Base-by-base conservation (phyloP, 2,329 filamentous ascomycete genomes). In the Hymenoscyphus albidus region DNA sequence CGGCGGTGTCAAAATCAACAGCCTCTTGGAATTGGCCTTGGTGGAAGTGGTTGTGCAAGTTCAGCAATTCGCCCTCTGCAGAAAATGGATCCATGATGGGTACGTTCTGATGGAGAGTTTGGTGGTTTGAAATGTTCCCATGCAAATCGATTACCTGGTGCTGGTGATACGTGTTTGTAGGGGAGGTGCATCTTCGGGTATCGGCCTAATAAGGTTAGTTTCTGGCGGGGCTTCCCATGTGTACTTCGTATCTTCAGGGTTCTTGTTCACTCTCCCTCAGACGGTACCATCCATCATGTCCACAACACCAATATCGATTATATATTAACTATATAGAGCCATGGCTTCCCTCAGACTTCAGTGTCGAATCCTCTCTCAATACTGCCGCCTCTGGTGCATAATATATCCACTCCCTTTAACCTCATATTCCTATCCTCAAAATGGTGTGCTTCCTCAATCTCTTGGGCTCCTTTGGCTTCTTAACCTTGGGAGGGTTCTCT, bases 1-100 rank as follows among this genome's bases (percentile, higher is more conserved):
- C 82, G 5, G 89, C 87, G 55, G 88, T 89, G 78, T 96, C 90
- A 79, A 93, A 96, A 80, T 95, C 89, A 78, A 96, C 78, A 69
- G 96, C 93, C 75, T 89, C 83, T 75, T 91, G 85, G 83, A 92
- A 97, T 82, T 96, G 93, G 75, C 91, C 93, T 77, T 89, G 86
- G 77, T 89, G 84, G 79, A 89, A 90, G 78, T 86, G 78, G 78
- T 85, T 89, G 80, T 89, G 86, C 69, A 90, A 84, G 79, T 88
- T 89, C 76, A 90, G 84, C 72, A 90, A 79, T 80, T 90, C 88
- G 79, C 87, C 87, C 78, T 90, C 87, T 69, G 86, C 83, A 58
- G 86, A 89, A 77, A 88, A 90, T 70, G 87, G 86, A 77, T 90
- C 87, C 87, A 90, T 90, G 55, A 54, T 64, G 58, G 55, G 9